Evolutionary conservation across 2,329 filamentous ascomycete species (phyloP).

Genomic region (Neofusicoccum cordaticola): DNA sequence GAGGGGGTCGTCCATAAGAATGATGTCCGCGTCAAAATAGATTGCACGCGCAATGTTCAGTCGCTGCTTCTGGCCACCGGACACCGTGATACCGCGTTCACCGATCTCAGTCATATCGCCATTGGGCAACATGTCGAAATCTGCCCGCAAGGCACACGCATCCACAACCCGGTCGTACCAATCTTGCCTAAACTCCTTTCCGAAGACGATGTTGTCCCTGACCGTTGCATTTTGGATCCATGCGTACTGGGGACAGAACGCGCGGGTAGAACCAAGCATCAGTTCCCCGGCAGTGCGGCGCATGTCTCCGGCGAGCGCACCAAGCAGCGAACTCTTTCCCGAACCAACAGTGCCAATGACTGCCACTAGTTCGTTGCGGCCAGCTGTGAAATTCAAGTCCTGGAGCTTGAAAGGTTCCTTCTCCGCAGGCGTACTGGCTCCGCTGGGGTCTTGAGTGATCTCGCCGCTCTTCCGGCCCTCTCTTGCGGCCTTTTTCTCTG

Average conservation of each 20-base stretch:
- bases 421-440: conserved; percentile 24
- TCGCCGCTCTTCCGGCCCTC: conserved; percentile 43
- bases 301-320: conserved; percentile 92
- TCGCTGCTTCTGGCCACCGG: conserved; percentile 91
- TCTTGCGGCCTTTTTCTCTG: conserved; percentile 44
- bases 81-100: conserved; percentile 91
- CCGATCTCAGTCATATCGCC: conserved; percentile 91
- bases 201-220: conserved; percentile 86
- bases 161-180: conserved; percentile 87
- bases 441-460: conserved; percentile 24
- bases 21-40: conserved; percentile 62
- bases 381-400: conserved; percentile 64
- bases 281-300: conserved; percentile 73
- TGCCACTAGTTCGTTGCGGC: conserved; percentile 73
- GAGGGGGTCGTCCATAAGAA: conserved; percentile 64
- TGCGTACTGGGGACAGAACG: conserved; percentile 93
- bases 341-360: conserved; percentile 88
- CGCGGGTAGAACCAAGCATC: conserved; percentile 72
- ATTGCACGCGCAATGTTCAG: conserved; percentile 85
- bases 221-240: conserved; percentile 96
- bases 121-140: conserved; percentile 89
- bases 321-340: conserved; percentile 85
- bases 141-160: conserved; percentile 79
- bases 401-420: conserved; percentile 71
- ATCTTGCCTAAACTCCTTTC: conserved; percentile 65